Base-by-base conservation (phyloP, 2,329 filamentous ascomycete genomes). In the Verticillium tricorpus region DNA sequence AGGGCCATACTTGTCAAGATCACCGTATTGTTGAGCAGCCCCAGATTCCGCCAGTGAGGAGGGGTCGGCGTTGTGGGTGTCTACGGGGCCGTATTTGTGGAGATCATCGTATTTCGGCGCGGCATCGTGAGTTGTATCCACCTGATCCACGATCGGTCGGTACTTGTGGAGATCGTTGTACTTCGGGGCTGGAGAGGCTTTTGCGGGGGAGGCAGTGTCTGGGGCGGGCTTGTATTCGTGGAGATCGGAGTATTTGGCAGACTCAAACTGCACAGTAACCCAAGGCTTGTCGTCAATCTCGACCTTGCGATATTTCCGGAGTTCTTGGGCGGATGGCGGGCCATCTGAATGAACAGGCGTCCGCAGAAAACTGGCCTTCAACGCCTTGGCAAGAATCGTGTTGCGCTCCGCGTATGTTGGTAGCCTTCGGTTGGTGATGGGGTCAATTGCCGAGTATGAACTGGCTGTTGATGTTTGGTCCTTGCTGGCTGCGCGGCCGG, bases 361-460 rank as follows among this genome's bases (percentile, higher is more conserved):
- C n/a, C 45, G 8, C 3, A 52, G 45, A 19, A 52, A 52, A 52
- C 45, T 52, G 19, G 45, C 45, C 19, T 52, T 52, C 45, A 52
- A 22, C 8, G 45, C 45, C 19, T 52, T 52, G 45, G 45, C 45
- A 11, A 52, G 45, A 14, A 22, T 52, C 19, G 45, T 52, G 19
- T 52, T 52, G 45, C 45, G 45, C 19, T 52, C 45, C 22, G 45
- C 22, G 9, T 52, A 52, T 11, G 45, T 28, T 9, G 45, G 62
- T 3, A 84, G 76, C 63, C 79, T 84, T 37, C 83, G 79, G 64
- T 87, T 87, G 17, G 84, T 85, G 62, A 87, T 85, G 3, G 85
- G 84, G 61, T 87, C 84, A 54, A 87, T 85, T 22, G 77, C n/a
- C 9, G 45, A n/a, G 45, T 52, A 52, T 11, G 45, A 19, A 25